phyloP scores from a whole-genome alignment of 306 rosid species.

The Begonia loranthoides region DNA sequence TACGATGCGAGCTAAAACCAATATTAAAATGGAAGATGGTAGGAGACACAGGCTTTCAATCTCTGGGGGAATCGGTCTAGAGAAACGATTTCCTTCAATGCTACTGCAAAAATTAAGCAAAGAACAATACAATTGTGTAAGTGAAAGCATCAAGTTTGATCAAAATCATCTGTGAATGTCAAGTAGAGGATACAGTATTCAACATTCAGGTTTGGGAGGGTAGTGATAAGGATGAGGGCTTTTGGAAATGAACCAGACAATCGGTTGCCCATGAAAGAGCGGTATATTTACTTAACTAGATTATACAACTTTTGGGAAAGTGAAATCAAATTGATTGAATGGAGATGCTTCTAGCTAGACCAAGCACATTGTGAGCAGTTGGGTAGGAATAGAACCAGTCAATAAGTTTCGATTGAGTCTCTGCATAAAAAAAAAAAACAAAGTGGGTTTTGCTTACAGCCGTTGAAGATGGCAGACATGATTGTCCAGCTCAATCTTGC shows the following conservation, averaged over 20 bases:
- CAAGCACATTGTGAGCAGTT: conserved; percentile 63
- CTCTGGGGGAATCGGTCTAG: conserved; percentile 55
- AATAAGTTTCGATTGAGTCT: conserved; percentile 67
- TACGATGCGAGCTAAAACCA: too few relatives aligned
- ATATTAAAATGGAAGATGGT: conserved; percentile 1
- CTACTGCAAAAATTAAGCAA: conserved; percentile 32
- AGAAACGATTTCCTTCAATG: conserved; percentile 68
- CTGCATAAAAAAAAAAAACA: conserved; percentile 24
- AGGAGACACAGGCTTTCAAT: conserved; percentile 37
- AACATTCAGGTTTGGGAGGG: conserved; percentile 71
- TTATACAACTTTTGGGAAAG: background rate
- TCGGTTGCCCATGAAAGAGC: conserved; percentile 73
- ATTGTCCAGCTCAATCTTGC: conserved; percentile 67
- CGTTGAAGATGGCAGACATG: conserved; percentile 43
- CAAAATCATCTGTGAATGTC: background rate
- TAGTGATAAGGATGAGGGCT: conserved; percentile 62
- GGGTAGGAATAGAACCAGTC: conserved; percentile 54
- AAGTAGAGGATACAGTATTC: conserved; percentile 6
- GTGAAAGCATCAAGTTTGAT: too few relatives aligned
- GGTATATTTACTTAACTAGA: conserved; percentile 25
- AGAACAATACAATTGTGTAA: background rate
- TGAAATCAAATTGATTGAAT: conserved; percentile 9
- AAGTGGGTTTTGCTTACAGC: conserved; percentile 45
- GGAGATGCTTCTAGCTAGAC: conserved; percentile 42
- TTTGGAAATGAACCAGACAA: conserved; percentile 86